These are phyloP conservation scores for Leishmania tarentolae DNA, from an alignment of 208 protist species.

Conservation along the genomic window DNA sequence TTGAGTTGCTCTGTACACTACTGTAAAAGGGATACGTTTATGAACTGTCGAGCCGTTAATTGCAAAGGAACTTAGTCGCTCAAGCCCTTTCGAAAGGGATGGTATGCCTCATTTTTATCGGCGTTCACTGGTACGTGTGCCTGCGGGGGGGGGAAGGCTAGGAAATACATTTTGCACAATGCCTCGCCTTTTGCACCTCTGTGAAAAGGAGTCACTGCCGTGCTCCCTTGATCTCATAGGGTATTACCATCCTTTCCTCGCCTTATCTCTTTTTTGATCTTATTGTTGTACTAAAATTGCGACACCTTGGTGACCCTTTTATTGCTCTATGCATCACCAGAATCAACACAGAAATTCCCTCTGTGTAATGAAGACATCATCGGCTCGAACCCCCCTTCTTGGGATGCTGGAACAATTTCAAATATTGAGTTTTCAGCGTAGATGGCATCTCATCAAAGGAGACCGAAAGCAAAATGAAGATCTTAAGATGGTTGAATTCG, in stretches of 20 bases:
- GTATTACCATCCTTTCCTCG: background rate
- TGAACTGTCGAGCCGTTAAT: background rate
- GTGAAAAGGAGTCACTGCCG: background rate
- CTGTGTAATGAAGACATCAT: background rate
- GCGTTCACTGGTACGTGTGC: too few species aligned
- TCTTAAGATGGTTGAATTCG: slow-evolving; percentile 26
- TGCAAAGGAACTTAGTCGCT: background rate
- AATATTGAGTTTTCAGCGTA: background rate
- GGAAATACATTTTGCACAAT: background rate
- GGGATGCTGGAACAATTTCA: background rate
- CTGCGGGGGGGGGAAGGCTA: background rate
- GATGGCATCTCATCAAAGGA: slow-evolving; percentile 19
- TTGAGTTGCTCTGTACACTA: background rate
- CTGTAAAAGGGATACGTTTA: background rate
- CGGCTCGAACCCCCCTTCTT: background rate
- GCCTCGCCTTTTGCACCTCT: background rate
- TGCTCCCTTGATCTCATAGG: background rate
- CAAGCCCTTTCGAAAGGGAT: background rate
- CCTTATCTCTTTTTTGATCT: background rate
- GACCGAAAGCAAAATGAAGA: slow-evolving; percentile 26
- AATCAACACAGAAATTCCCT: background rate
- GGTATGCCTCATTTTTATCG: too few species aligned
- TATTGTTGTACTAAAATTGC: background rate
- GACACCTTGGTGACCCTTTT: background rate
- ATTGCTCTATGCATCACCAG: too few species aligned